Evolutionary conservation across 805 yeast species (phyloP), one percentile per base, ranked within the genome.

Genomic region (Ogataea trehaloabstinens): DNA sequence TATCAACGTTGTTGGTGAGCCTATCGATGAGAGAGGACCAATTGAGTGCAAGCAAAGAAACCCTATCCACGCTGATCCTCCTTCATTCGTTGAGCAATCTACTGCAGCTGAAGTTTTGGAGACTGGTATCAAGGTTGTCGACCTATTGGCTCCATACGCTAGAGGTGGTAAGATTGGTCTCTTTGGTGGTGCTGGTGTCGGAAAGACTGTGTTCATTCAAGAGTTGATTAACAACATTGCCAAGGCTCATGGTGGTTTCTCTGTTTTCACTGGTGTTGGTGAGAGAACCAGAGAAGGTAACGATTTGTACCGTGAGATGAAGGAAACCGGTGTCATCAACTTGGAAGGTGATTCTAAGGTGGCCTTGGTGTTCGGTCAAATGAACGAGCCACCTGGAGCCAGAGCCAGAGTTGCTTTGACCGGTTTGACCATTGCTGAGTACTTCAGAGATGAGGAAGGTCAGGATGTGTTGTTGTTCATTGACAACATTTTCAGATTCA

Each of bases 101-200:
- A 93, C 99, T 61, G 73, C 82, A 57, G 98, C 99, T 53, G 98
- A 93, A 81, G 90, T 93, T 63, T 82, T 93, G 68, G 99, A 90
- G 79, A 91, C 99, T 55, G 97, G 99, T 88, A 91, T 91, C 71
- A 91, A 91, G 82, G 99, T 91, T 73, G 99, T 91, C 76, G 99
- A 91, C 71, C 80, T 91, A 68, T 82, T 91, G 58, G 99, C 99
- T 60, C 99, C 99, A 61, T 91, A 91, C 80, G 98, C 99, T 69
- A 89, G 97, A 87, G 99, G 99, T 87, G 99, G 99, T 87, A 91
- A 91, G 84, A 91, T 91, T 88, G 99, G 99, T 84, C 83, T 91
- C 68, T 91, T 91, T 85, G 99, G 99, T 80, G 99, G 99, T 91
- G 99, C 99, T 73, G 99, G 99, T 91, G 99, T 91, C 86, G 99